Base-by-base conservation (phyloP, 352 stramenopile species). In the Plasmopara halstedii region DNA sequence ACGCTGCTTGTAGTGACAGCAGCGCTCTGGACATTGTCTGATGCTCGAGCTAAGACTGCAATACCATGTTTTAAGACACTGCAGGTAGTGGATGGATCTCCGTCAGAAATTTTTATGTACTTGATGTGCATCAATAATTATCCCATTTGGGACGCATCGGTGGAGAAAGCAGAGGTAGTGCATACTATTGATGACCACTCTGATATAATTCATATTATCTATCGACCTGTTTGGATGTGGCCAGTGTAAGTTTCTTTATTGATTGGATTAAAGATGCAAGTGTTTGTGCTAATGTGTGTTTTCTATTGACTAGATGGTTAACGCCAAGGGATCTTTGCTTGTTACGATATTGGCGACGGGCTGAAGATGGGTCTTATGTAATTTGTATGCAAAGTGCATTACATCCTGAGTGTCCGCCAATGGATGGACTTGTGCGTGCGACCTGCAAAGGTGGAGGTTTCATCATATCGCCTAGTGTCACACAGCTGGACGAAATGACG, bases 181-280 rank as follows among this genome's bases (percentile, higher is more conserved):
- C 74, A 88, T 53, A 85, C 74, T 0, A 85, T 88, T 35, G 77
- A 88, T 29, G 68, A 84, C 42, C 77, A 88, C 51, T 77, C 77
- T 36, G 77, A 88, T 62, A 87, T 88, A 47, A 68, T 87, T 39
- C 72, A 87, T 50, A 55, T 87, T 44, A 66, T 86, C n/a, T 87
- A 85, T 39, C 48, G 62, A 19, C 74, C 77, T 1, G 71, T 83
- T n/a, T 88, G 77, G 77, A 72, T 87, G 33, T 88, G 77, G 77
- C 77, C 77, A 15, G 39, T 85, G 71, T 88, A 68, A 42, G 71
- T 68, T 6, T 15, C 31, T 15, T 23, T 19, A 9, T 34, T n/a
- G 26, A 23, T 20, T 9, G 21, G n/a, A n/a, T n/a, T n/a, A n/a
- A n/a, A n/a, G n/a, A n/a, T 18, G 14, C 19, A 35, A 20, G 29